These are phyloP conservation scores for Monilinia laxa DNA, from an alignment of 2,329 filamentous ascomycete species.

Conservation along the genomic window DNA sequence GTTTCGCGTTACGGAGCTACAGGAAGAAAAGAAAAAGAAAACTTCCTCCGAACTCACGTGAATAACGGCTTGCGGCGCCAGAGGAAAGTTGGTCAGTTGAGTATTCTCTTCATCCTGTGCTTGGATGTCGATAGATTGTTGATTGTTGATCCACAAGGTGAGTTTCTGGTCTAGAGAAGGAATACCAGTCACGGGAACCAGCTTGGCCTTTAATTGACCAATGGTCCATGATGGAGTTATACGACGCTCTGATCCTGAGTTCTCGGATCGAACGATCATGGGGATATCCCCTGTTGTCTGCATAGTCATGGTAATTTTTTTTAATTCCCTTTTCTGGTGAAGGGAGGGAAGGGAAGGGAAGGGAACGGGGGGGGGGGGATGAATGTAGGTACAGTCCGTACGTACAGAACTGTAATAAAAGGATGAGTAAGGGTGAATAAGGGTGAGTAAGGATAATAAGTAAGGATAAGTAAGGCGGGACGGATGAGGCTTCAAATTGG, in stretches of 20 bases:
- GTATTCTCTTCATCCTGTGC: slow-evolving; percentile 71
- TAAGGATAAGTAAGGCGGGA: background rate
- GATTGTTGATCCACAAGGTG: slow-evolving; percentile 62
- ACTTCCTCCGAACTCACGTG: slow-evolving; percentile 67
- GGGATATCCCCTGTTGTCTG: slow-evolving; percentile 60
- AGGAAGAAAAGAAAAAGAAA: background rate
- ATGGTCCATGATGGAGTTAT: slow-evolving; percentile 92
- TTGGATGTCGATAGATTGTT: slow-evolving; percentile 63
- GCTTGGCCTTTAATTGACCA: slow-evolving; percentile 75
- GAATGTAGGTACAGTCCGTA: background rate
- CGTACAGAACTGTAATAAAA: background rate
- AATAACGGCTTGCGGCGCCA: slow-evolving; percentile 75
- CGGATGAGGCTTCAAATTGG: slow-evolving; percentile 15
- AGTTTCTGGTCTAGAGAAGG: slow-evolving; percentile 78
- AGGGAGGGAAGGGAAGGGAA: slow-evolving; percentile 7
- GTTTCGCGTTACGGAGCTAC: slow-evolving; percentile 23
- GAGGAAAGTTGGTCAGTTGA: slow-evolving; percentile 61
- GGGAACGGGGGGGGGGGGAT: background rate
- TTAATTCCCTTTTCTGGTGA: too few species aligned
- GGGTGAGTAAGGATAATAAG: background rate
- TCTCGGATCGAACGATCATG: slow-evolving; percentile 72
- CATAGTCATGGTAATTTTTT: slow-evolving; percentile 12
- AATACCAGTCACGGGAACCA: slow-evolving; percentile 91
- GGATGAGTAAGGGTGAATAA: background rate
- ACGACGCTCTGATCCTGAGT: slow-evolving; percentile 80